Conservation (phyloP, 2,329 filamentous ascomycete species). For the Aspergillus nomiae region DNA sequence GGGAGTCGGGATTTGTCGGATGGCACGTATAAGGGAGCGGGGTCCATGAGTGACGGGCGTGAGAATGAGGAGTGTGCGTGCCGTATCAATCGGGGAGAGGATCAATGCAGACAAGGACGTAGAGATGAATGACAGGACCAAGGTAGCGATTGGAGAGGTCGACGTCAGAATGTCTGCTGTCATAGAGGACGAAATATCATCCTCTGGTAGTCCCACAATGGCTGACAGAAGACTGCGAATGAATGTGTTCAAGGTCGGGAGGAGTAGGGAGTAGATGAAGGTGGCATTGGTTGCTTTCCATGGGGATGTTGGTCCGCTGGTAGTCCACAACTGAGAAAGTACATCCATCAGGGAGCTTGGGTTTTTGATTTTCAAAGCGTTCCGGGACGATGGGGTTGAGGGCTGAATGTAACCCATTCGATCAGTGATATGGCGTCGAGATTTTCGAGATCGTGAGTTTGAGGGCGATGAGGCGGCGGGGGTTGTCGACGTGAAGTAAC, state of each 20-base stretch:
- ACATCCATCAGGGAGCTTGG: conserved; percentile 84
- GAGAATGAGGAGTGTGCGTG: conserved; percentile 83
- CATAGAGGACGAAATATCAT: conserved; percentile 57
- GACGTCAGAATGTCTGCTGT: conserved; percentile 74
- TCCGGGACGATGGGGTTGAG: conserved; percentile 45
- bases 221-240: conserved; percentile 87
- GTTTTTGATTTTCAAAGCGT: conserved; percentile 71
- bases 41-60: conserved; percentile 75
- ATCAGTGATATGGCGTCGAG: conserved; percentile 46
- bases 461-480: conserved; percentile 46
- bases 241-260: conserved; percentile 89
- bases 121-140: conserved; percentile 70
- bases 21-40: conserved; percentile 74
- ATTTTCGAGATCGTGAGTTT: conserved; percentile 41
- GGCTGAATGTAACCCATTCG: conserved; percentile 48
- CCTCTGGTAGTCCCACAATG: conserved; percentile 85
- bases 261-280: conserved; percentile 85
- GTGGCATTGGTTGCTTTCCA: conserved; percentile 94
- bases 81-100: conserved; percentile 83
- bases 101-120: conserved; percentile 73
- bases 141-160: conserved; percentile 77
- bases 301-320: conserved; percentile 85
- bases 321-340: conserved; percentile 83
- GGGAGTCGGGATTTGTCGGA: conserved; percentile 74
- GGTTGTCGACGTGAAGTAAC: conserved; percentile 75